Base-by-base conservation (phyloP, 805 yeast species). In the Metschnikowia koreensis region DNA sequence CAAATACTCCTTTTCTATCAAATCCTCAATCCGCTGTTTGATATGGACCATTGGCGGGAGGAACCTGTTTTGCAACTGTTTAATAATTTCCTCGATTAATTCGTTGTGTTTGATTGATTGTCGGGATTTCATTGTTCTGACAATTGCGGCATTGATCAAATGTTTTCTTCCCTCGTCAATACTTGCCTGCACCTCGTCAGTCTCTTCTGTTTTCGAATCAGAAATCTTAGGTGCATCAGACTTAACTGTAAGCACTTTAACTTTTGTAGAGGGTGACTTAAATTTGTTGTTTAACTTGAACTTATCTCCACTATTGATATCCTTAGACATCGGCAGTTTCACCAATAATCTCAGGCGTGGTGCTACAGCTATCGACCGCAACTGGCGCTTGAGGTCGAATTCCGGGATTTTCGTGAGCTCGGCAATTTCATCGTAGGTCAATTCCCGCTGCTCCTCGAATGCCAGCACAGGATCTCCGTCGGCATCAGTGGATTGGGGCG, bases 61-160 rank as follows among this genome's bases (percentile, higher is more conserved):
- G 66, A 91, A 92, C 53, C 94, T 71, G 38, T 75, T 71, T 22
- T 74, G 66, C 44, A 90, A 71, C 55, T 81, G 87, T 46, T 78
- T 77, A 22, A 85, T 75, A 5, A 84, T 81, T 59, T 85, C 91
- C 34, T 76, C 79, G n/a, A 88, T 71, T 48, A 91, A 73, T 38
- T 84, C 85, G 58, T 82, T 83, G 63, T 87, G 93, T 27, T 66
- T 73, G 49, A 86, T 59, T 0, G 75, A 68, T 58, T 83, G 85
- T 34, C 91, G 73, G 1, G 89, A 78, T 69, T 91, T 91, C 93
- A 91, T 84, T n/a, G 86, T 82, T 47, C 97, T 76, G 6, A 91
- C 96, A 50, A 91, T 80, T 0, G 96, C 94, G 1, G 97, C 96
- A 63, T 89, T 94, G 2, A 87, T 73, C 61, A 85, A 88, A 50